These are phyloP conservation scores for Blastomyces percursus DNA, from an alignment of 2,329 filamentous ascomycete species.

Conservation along the genomic window DNA sequence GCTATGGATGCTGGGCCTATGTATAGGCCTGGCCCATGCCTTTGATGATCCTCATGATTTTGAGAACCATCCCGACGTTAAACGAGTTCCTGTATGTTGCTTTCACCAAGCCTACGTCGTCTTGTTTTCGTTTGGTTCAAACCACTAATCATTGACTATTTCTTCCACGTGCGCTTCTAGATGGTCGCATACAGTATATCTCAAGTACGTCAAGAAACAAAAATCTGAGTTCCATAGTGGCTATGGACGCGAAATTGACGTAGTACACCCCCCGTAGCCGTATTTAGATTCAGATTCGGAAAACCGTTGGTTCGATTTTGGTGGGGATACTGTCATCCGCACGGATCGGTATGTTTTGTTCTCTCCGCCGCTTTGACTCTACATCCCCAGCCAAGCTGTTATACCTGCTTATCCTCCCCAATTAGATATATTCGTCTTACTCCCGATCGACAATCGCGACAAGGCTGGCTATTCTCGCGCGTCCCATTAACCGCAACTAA, in stretches of 20 bases:
- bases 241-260: constrained; percentile 10
- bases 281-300: constrained; percentile 98
- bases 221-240: constrained; percentile 6
- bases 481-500: constrained; percentile 95
- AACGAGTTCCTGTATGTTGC: constrained; percentile 52
- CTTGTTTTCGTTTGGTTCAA: not conserved
- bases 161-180: constrained; percentile 35
- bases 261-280: constrained; percentile 45
- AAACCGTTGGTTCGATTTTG: constrained; percentile 98
- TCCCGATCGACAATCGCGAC: constrained; percentile 78
- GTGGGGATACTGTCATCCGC: constrained; percentile 79
- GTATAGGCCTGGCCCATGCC: constrained; percentile 19
- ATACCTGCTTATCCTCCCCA: constrained; percentile 15
- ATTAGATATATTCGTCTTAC: constrained; percentile 81
- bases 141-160: constrained; percentile 12
- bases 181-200: constrained; percentile 76
- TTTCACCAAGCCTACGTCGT: constrained; percentile 8
- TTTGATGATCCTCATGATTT: constrained; percentile 26
- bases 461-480: constrained; percentile 86
- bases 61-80: constrained; percentile 46
- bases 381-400: constrained; percentile 5
- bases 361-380: not conserved
- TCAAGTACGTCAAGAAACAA: constrained; percentile 48
- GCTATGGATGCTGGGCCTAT: constrained; percentile 27
- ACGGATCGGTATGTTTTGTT: constrained; percentile 44